Evolutionary conservation across 2,329 filamentous ascomycete genomes (phyloP), one percentile per base, ranked within the genome.

Genomic region (Blastomyces emzantsi): DNA sequence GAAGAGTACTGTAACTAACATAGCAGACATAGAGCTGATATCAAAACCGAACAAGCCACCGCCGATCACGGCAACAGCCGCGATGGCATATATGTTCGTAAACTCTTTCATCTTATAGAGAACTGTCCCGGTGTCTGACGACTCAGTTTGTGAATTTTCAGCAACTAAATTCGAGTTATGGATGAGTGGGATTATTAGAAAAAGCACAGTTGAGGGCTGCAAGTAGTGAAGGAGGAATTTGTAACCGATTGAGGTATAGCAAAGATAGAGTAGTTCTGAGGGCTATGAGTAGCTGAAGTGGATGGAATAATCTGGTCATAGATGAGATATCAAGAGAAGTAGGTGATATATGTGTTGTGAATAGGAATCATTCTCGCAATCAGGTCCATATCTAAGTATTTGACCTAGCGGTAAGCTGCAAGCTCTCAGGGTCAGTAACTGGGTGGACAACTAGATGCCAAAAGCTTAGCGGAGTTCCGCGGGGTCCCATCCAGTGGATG

Each of bases 21-120:
- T 77, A 11, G 77, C 77, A 64, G 72, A 77, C 77, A 80, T 82
- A 19, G 80, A 83, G 65, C 77, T 80, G 64, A 85, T 82, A 74
- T 85, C 83, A 70, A 85, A 85, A 51, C 83, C 83, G 69, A 85
- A 85, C 25, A 84, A 73, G 11, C 78, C 81, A 71, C 82, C 82
- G 51, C 82, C 82, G 67, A 84, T 80, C 61, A 83, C 80, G 69
- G 82, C 79, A 71, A 85, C 82, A 65, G 79, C 81, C 62, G 82
- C 81, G 67, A 85, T 83, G 63, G 80, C 71, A 66, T 83, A 83
- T 63, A 82, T 79, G 68, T 82, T 82, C 19, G 79, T 75, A 61
- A 81, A 78, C 54, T 73, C 66, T 68, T 71, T 71, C 71, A 71
- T 71, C 39, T 28, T 66, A 60, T 56, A 22, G 17, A n/a, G 15